Percentiles rank a stretch among this genome's conserved stretches.
Evolutionary conservation across 257 asterid genomes (phyloP).

Genomic region (Solanum pimpinellifolium): DNA sequence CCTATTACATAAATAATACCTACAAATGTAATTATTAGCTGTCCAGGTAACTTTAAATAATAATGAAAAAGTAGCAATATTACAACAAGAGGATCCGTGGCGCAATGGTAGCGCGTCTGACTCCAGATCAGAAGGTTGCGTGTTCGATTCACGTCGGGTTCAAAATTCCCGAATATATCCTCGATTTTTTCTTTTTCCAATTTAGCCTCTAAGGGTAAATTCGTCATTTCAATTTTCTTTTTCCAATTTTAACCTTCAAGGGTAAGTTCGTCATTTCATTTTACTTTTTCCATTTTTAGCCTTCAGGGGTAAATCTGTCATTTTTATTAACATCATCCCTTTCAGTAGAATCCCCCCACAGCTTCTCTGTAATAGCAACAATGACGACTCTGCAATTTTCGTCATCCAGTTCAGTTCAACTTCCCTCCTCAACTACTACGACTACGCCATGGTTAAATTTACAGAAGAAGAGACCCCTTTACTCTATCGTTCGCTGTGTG

Average conservation of each 20-base stretch:
- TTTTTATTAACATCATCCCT: neutral
- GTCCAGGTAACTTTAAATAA: too few species aligned
- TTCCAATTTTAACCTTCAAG: too few species aligned
- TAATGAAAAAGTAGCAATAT: too few species aligned
- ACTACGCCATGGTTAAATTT: neutral
- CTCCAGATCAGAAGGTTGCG: constrained; percentile 99
- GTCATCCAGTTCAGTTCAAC: neutral
- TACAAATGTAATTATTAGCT: too few species aligned
- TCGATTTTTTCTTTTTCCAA: too few species aligned
- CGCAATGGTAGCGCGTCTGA: constrained; percentile 99
- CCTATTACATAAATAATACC: too few species aligned
- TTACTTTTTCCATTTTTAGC: neutral
- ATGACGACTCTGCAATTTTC: neutral
- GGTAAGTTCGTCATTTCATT: neutral
- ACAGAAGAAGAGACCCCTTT: neutral
- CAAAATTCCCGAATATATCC: neutral
- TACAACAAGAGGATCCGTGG: constrained; percentile 47
- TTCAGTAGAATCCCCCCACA: neutral
- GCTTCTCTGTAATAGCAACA: neutral
- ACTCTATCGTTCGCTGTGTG: neutral
- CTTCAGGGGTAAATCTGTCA: neutral
- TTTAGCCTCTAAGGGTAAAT: neutral
- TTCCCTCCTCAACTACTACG: neutral
- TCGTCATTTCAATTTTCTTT: neutral
- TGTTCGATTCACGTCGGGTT: constrained; percentile 23